phyloP scores from a whole-genome alignment of 73 alveolate genomes.

The Breviolum minutum region DNA sequence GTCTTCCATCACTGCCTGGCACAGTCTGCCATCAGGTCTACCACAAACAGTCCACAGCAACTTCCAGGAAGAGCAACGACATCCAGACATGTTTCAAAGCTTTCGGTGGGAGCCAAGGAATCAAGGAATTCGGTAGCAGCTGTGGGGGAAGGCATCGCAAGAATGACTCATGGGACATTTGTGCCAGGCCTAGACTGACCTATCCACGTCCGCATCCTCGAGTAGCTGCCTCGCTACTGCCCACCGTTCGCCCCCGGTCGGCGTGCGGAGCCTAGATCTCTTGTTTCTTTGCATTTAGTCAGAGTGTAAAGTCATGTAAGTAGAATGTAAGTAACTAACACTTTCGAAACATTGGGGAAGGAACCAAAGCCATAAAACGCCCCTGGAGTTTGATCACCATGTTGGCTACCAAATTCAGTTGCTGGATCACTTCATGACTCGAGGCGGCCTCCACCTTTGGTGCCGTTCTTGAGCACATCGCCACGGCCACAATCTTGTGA shows the following conservation, averaged over 20 bases:
- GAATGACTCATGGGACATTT: background rate
- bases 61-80: constrained; percentile 12
- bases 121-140: no score
- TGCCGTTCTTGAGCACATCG: constrained; percentile 14
- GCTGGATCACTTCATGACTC: background rate
- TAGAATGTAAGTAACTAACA: no score
- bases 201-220: constrained; percentile 69
- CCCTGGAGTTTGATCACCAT: background rate
- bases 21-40: constrained; percentile 2
- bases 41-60: constrained; percentile 36
- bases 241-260: constrained; percentile 72
- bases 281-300: no score
- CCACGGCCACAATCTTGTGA: constrained; percentile 43
- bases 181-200: constrained; percentile 46
- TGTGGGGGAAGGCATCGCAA: no score
- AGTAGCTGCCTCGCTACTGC: constrained; percentile 50
- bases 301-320: no score
- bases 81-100: no score
- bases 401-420: background rate
- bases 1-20: background rate
- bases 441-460: constrained; percentile 56
- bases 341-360: no score
- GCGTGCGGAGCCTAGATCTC: background rate
- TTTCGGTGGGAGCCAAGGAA: no score
- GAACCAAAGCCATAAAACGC: background rate